Conservation (phyloP, 768 basidiomycete species). For the Krasilnikovozyma curviuscula region DNA sequence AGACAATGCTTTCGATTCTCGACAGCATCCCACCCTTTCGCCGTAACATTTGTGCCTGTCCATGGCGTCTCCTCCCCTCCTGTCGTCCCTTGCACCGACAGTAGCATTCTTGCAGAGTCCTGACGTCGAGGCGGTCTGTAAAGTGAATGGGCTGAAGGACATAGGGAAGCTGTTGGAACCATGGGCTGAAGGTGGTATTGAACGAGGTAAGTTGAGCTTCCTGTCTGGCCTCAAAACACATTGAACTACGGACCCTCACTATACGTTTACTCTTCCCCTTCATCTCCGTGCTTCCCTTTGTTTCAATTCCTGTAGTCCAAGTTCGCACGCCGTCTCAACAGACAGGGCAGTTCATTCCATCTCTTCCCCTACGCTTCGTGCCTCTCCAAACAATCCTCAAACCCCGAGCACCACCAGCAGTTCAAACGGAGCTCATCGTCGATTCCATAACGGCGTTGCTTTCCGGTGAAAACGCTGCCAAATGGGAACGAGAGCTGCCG, state of each 20-base stretch:
- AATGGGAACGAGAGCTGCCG: conserved; percentile 4
- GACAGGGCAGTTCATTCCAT: neutral
- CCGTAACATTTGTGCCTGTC: no score
- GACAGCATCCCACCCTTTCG: no score
- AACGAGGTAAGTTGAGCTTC: neutral
- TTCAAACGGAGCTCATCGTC: conserved; percentile 1
- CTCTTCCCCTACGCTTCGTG: conserved; percentile 8
- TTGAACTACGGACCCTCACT: neutral
- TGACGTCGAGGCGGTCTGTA: conserved; percentile 4
- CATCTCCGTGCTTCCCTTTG: neutral
- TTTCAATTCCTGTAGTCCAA: no score
- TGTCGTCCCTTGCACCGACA: neutral
- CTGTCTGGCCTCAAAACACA: neutral
- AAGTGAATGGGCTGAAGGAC: neutral
- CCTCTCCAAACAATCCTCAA: conserved; percentile 1
- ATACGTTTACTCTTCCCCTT: neutral
- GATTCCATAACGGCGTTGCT: neutral
- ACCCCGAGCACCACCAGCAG: neutral
- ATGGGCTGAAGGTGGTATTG: neutral
- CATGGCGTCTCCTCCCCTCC: neutral
- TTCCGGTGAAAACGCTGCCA: neutral
- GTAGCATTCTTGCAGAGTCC: neutral
- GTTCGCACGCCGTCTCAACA: conserved; percentile 6
- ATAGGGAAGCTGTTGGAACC: neutral
- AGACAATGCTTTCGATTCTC: no score